Conservation (phyloP, 305 asterid genomes). For the Fraxinus albicans region DNA sequence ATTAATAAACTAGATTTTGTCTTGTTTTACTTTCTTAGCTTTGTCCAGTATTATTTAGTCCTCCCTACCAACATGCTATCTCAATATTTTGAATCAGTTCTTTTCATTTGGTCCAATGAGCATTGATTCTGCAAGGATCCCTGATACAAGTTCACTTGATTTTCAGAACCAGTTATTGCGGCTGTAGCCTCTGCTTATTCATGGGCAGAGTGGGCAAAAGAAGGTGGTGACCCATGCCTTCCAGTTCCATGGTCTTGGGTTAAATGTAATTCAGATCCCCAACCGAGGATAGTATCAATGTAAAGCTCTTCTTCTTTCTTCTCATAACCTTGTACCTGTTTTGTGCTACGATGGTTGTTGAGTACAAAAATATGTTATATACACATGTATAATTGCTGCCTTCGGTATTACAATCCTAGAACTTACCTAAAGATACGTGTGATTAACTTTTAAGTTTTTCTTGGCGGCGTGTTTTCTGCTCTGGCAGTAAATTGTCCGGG, state of each 20-base stretch:
- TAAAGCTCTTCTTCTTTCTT: conserved; percentile 32
- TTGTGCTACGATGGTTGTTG: not conserved
- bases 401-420: not conserved
- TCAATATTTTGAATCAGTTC: not conserved
- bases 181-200: conserved; percentile 44
- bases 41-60: not conserved
- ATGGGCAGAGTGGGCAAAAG: conserved; percentile 72
- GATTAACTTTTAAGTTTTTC: not conserved
- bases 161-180: conserved; percentile 67
- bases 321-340: not conserved
- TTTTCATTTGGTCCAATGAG: not conserved
- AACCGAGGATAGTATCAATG: conserved; percentile 75
- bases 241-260: conserved; percentile 98
- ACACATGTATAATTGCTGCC: not conserved
- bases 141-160: conserved; percentile 17
- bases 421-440: not conserved
- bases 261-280: conserved; percentile 72
- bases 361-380: not conserved
- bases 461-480: not conserved
- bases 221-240: conserved; percentile 97
- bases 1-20: not conserved
- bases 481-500: conserved; percentile 74
- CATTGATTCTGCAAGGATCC: not conserved
- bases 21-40: not conserved
- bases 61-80: not conserved